Conservation (phyloP, 1,284 basidiomycete species). For the Apiotrichum domesticum region DNA sequence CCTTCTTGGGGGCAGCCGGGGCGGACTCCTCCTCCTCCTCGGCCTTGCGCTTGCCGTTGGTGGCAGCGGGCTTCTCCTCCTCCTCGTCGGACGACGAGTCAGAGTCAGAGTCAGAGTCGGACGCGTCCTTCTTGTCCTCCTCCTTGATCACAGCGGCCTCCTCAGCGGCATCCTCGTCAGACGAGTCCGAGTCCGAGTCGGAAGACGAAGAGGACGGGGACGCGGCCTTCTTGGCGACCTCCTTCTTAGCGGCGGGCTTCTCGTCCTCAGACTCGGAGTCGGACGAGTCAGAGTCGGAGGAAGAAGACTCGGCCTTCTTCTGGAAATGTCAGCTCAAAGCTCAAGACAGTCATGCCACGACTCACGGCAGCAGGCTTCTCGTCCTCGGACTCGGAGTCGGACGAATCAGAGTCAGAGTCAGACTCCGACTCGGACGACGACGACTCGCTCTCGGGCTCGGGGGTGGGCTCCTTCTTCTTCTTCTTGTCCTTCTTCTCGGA, state of each 20-base stretch:
- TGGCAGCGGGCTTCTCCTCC: slow-evolving; percentile 31
- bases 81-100: slow-evolving; percentile 28
- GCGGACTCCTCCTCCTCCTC: slow-evolving; percentile 52
- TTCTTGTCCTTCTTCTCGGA: slow-evolving; percentile 27
- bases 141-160: slow-evolving; percentile 22
- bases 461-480: slow-evolving; percentile 46
- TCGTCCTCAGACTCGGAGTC: slow-evolving; percentile 26
- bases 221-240: slow-evolving; percentile 1
- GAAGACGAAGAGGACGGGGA: slow-evolving; percentile 25
- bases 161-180: slow-evolving; percentile 8
- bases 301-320: slow-evolving; percentile 1
- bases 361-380: slow-evolving; percentile 12
- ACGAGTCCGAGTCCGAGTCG: slow-evolving; percentile 19
- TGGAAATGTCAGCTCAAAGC: not conserved
- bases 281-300: slow-evolving; percentile 16
- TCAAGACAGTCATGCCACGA: not conserved
- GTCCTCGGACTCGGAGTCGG: slow-evolving; percentile 7
- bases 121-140: slow-evolving; percentile 5
- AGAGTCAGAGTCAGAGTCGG: slow-evolving; percentile 19
- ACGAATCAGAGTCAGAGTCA: slow-evolving; percentile 16
- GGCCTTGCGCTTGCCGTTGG: slow-evolving; percentile 39
- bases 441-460: slow-evolving; percentile 18
- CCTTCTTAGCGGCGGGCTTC: slow-evolving; percentile 16
- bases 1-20: slow-evolving; percentile 58
- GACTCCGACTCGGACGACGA: slow-evolving; percentile 24